phyloP scores from a whole-genome alignment of 164 flowering plant genomes.

The Vitis riparia region DNA sequence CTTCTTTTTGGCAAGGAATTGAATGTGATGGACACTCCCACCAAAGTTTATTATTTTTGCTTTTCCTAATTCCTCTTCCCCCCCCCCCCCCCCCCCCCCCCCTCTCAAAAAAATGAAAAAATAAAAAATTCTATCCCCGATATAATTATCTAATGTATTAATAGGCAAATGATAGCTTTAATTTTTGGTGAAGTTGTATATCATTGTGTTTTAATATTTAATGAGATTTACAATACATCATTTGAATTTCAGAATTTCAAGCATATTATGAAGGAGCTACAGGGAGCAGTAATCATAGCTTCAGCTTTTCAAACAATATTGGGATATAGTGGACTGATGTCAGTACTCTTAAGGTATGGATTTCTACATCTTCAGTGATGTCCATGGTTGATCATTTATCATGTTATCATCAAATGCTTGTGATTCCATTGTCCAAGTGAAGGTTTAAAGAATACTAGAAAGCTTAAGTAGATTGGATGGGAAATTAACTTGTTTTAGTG shows the following conservation, averaged over 20 bases:
- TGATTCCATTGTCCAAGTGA: not conserved
- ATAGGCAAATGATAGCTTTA: no score
- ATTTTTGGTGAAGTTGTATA: not conserved
- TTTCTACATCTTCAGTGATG: not conserved
- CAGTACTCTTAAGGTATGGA: constrained; percentile 69
- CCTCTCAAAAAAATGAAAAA: no score
- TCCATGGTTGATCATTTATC: not conserved
- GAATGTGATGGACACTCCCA: no score
- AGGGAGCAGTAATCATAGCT: constrained; percentile 87
- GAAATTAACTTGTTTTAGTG: no score
- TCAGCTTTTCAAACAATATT: constrained; percentile 85
- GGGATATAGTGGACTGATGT: constrained; percentile 95
- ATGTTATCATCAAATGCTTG: not conserved
- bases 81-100: no score
- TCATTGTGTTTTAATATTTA: not conserved
- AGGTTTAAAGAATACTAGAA: not conserved
- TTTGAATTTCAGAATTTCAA: constrained; percentile 71
- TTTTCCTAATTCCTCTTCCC: no score
- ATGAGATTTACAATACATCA: not conserved
- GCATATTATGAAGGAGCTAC: constrained; percentile 94
- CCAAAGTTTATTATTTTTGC: no score
- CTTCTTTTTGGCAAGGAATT: no score
- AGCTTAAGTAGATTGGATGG: not conserved
- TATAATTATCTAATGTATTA: no score
- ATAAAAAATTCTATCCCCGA: no score